These are phyloP conservation scores for Candida suzukii DNA, from an alignment of 805 yeast species.

Conservation along the genomic window DNA sequence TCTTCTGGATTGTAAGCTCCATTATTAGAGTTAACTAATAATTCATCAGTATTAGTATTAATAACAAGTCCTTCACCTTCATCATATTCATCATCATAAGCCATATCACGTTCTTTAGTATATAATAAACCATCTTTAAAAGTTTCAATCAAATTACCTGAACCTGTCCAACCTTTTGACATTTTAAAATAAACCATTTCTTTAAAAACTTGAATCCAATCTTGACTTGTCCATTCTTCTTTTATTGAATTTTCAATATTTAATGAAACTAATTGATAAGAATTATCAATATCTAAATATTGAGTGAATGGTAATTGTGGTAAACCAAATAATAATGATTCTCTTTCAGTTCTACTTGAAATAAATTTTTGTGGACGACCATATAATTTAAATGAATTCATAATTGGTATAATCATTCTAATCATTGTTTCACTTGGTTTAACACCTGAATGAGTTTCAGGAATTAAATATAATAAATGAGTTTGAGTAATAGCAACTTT, in stretches of 20 bases:
- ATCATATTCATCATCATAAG: conserved; percentile 12
- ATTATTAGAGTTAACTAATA: too few relatives aligned
- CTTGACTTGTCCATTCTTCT: conserved; percentile 25
- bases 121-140: conserved; percentile 24
- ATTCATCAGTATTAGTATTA: too few relatives aligned
- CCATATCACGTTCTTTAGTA: conserved; percentile 14
- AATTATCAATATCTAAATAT: conserved; percentile 34
- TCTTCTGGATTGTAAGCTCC: conserved; percentile 15
- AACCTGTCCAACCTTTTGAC: conserved; percentile 28
- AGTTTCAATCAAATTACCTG: conserved; percentile 25
- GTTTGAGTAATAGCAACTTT: conserved; percentile 18
- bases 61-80: conserved; percentile 17
- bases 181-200: conserved; percentile 26
- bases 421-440: conserved; percentile 67
- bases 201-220: conserved; percentile 30
- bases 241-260: conserved; percentile 24
- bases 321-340: conserved; percentile 60
- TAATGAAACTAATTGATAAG: conserved; percentile 23
- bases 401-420: conserved; percentile 58
- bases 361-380: conserved; percentile 65
- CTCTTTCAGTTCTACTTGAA: conserved; percentile 46
- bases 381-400: conserved; percentile 63
- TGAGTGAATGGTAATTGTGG: conserved; percentile 69
- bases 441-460: conserved; percentile 67
- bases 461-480: conserved; percentile 37